Base-by-base conservation (phyloP, 2,329 filamentous ascomycete genomes). In the Nemania abortiva region DNA sequence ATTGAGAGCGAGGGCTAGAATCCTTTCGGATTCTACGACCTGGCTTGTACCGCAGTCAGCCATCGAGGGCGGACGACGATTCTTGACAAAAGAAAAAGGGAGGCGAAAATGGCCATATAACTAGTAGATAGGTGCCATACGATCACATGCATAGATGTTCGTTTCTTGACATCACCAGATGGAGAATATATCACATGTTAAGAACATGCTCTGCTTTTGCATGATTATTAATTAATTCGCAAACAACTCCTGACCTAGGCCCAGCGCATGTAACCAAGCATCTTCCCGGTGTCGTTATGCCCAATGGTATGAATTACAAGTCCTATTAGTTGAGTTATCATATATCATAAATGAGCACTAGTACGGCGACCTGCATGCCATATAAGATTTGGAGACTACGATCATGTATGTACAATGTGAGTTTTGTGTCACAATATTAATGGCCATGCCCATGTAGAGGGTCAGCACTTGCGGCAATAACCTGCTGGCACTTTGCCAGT, bases 401-500 rank as follows among this genome's bases (percentile, higher is more conserved):
- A 42, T 45, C 37, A 59, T 54, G 29, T 69, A 68, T 63, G 45
- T 65, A 58, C 31, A 49, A 37, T 27, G 37, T 13, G n/a, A 39
- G 11, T 53, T 54, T 18, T 58, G 49, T 39, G 18, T 60, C 49
- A 52, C 39, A 45, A 63, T 22, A 66, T 60, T 60, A 77, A 68
- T 78, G 75, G 58, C 71, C 61, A 69, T 81, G 78, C 49, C 72
- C 73, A 69, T 80, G 76, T 15, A 75, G 69, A 54, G 74, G 72
- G 37, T 75, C 70, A 24, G 77, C 77, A 37, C 73, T 74, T 53
- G 70, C 70, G 3, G 71, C 69, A 29, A 87, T 80, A 3, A 81
- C 81, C 74, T 86, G 87, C 77, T 92, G 90, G 76, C 93, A 95
- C 80, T 94, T 92, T 52, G 90, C 87, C 73, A 95, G 82, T 65